Conservation (phyloP, 2,329 filamentous ascomycete species). For the Exophiala bonariae region DNA sequence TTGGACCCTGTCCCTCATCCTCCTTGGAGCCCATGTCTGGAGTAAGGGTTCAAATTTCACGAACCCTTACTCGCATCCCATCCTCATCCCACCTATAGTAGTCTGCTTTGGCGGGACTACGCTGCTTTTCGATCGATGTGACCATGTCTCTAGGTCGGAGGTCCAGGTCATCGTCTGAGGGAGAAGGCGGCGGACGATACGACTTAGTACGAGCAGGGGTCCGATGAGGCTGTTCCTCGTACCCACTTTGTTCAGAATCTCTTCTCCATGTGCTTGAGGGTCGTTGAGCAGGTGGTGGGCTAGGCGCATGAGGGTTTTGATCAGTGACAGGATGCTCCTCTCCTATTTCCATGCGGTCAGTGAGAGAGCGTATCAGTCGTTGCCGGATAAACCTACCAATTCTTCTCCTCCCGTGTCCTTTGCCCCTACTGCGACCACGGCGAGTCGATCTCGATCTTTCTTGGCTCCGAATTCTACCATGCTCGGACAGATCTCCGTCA, state of each 20-base stretch:
- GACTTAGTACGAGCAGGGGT: not conserved
- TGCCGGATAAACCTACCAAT: slow-evolving; percentile 4
- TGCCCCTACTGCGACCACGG: slow-evolving; percentile 2
- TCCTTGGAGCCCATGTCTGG: not conserved
- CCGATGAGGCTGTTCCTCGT: not conserved
- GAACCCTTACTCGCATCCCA: slow-evolving; percentile 26
- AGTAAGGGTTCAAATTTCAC: slow-evolving; percentile 21
- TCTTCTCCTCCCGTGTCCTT: not conserved
- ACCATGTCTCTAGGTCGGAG: not conserved
- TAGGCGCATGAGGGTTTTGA: slow-evolving; percentile 3
- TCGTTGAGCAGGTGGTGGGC: slow-evolving; percentile 12
- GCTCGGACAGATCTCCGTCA: not conserved
- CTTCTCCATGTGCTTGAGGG: slow-evolving; percentile 11
- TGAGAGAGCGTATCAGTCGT: not conserved
- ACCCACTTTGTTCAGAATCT: slow-evolving; percentile 4
- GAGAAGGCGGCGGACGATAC: not conserved
- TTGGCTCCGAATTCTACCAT: not conserved
- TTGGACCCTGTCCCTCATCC: not conserved
- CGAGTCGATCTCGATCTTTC: slow-evolving; percentile 6
- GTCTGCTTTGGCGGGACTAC: not conserved
- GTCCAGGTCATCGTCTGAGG: slow-evolving; percentile 1
- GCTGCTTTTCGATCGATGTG: not conserved
- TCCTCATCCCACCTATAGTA: slow-evolving; percentile 26
- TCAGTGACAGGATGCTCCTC: not conserved
- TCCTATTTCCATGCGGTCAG: slow-evolving; percentile 8